These are phyloP conservation scores for Somion occarium DNA, from an alignment of 1,284 basidiomycete species.

Conservation along the genomic window DNA sequence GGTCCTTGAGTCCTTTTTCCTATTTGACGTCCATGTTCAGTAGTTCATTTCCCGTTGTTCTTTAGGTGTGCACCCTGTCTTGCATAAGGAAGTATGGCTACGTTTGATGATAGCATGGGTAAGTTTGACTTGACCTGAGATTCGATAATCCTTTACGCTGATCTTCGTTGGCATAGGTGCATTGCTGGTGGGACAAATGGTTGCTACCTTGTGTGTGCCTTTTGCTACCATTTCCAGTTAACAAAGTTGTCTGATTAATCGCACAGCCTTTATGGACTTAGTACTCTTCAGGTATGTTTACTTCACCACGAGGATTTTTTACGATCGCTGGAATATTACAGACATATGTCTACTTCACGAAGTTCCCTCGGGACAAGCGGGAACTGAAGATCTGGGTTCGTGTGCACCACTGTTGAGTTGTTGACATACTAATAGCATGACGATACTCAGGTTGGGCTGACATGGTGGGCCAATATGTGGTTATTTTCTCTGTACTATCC, in stretches of 20 bases:
- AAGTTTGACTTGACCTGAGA: too few relatives aligned
- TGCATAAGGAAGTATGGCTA: background rate
- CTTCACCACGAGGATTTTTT: background rate
- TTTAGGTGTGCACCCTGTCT: too few relatives aligned
- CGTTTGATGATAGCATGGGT: constrained; percentile 5
- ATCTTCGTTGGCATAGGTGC: too few relatives aligned
- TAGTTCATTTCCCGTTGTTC: too few relatives aligned
- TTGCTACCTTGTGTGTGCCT: constrained; percentile 3
- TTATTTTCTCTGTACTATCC: background rate
- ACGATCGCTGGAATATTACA: background rate
- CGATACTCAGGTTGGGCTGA: background rate
- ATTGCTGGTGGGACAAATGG: constrained; percentile 1
- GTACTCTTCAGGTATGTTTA: constrained; percentile 1
- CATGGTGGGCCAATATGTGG: background rate
- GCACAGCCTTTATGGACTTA: constrained; percentile 3
- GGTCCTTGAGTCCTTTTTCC: background rate
- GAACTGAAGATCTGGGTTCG: constrained; percentile 7
- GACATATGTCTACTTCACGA: constrained; percentile 6
- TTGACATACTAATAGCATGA: background rate
- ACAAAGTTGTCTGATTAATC: background rate
- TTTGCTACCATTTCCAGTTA: background rate
- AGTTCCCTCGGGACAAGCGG: constrained; percentile 1
- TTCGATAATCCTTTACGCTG: too few relatives aligned
- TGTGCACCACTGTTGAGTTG: background rate
- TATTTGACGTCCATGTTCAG: background rate